These are phyloP conservation scores for Gregarina niphandrodes DNA, from an alignment of 169 alveolate genomes.

Conservation along the genomic window DNA sequence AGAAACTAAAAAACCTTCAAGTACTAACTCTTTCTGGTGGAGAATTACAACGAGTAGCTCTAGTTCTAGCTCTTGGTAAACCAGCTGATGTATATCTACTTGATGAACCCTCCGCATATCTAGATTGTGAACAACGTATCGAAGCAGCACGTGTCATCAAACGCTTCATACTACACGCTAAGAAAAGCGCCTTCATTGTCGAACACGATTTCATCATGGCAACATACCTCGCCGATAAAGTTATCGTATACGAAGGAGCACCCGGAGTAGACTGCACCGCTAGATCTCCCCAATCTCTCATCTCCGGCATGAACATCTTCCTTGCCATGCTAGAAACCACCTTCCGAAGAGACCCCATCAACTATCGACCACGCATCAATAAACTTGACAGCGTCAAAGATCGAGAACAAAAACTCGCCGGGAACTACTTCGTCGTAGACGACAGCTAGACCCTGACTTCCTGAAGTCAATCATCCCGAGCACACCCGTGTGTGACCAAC, in stretches of 20 bases:
- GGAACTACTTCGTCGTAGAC: conserved; percentile 76
- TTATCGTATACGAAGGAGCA: conserved; percentile 85
- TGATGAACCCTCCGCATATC: conserved; percentile 98
- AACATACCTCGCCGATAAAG: conserved; percentile 96
- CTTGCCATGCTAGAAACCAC: conserved; percentile 77
- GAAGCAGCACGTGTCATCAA: conserved; percentile 92
- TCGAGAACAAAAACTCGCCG: conserved; percentile 87
- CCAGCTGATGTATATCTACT: conserved; percentile 91
- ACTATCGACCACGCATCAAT: conserved; percentile 95
- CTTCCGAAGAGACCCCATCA: conserved; percentile 91
- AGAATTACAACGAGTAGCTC: conserved; percentile 91
- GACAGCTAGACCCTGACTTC: too few relatives aligned
- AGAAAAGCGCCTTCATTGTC: conserved; percentile 91
- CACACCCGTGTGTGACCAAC: too few relatives aligned
- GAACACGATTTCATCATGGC: conserved; percentile 99
- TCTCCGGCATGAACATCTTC: conserved; percentile 76
- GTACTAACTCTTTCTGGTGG: conserved; percentile 80
- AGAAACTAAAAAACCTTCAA: conserved; percentile 69
- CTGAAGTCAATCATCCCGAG: too few relatives aligned
- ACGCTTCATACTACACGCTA: conserved; percentile 74
- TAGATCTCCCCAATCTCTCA: conserved; percentile 52
- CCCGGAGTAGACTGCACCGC: conserved; percentile 76
- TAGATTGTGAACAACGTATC: conserved; percentile 96
- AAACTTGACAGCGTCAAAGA: conserved; percentile 84
- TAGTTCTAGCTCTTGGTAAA: conserved; percentile 82